Evolutionary conservation across 306 rosid genomes (phyloP).

Genomic region (Trifolium dubium): DNA sequence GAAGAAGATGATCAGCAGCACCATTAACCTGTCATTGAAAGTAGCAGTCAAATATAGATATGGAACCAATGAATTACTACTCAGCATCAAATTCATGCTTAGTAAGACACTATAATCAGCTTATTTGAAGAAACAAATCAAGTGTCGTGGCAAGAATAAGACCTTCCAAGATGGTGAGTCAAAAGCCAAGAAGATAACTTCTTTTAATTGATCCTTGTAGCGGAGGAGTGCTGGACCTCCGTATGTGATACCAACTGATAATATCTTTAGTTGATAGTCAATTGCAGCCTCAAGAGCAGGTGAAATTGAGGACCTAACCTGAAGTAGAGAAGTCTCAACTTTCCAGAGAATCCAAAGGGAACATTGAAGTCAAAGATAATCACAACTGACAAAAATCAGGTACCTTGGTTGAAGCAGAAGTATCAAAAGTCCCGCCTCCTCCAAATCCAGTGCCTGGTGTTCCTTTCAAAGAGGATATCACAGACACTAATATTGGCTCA

Average conservation of each 20-base stretch:
- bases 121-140: conserved; percentile 36
- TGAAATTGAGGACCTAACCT: conserved; percentile 84
- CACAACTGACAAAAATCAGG: conserved; percentile 35
- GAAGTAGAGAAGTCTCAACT: conserved; percentile 45
- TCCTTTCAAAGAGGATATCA: conserved; percentile 80
- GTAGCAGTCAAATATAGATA: conserved; percentile 35
- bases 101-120: conserved; percentile 31
- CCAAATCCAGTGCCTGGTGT: conserved; percentile 85
- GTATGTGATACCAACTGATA: conserved; percentile 88
- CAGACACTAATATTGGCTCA: conserved; percentile 84
- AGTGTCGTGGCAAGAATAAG: conserved; percentile 21
- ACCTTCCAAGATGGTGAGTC: conserved; percentile 99
- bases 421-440: conserved; percentile 64
- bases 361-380: conserved; percentile 35
- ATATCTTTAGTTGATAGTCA: conserved; percentile 86
- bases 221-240: conserved; percentile 81
- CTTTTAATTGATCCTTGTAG: conserved; percentile 79
- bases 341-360: conserved; percentile 43
- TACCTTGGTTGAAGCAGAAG: conserved; percentile 72
- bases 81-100: conserved; percentile 26
- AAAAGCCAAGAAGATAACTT: conserved; percentile 80
- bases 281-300: conserved; percentile 98
- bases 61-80: conserved; percentile 16
- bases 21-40: conserved; percentile 77
- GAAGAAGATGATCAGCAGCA: conserved; percentile 97